Conservation (phyloP, 148 eudicot species). For the Arctostaphylos glauca region DNA sequence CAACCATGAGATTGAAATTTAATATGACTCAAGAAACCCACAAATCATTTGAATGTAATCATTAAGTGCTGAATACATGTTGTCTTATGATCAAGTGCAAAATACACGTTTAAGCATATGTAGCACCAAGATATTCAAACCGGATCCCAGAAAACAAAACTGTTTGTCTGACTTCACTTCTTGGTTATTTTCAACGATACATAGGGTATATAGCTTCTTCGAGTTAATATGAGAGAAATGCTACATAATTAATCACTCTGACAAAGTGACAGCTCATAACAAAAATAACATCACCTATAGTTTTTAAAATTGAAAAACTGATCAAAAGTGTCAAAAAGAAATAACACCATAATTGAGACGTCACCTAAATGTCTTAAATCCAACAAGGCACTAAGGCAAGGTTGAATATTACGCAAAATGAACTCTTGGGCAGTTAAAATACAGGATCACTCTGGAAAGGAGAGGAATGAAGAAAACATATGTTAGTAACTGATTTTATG, state of each 20-base stretch:
- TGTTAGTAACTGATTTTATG: background rate
- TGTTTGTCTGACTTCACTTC: background rate
- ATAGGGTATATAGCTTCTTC: background rate
- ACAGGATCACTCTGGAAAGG: slow-evolving; percentile 1
- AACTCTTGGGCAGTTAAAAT: background rate
- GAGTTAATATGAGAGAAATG: background rate
- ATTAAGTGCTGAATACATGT: background rate
- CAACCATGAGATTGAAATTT: slow-evolving; percentile 8
- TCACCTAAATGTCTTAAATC: background rate
- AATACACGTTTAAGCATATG: background rate
- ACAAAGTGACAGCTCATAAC: background rate
- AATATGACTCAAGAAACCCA: background rate
- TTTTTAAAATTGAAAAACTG: background rate
- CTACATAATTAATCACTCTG: background rate
- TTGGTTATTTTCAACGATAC: background rate
- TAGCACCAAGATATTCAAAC: background rate
- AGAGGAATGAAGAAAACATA: too few relatives aligned
- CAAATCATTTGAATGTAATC: background rate
- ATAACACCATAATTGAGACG: too few relatives aligned
- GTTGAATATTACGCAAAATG: background rate
- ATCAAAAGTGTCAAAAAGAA: background rate
- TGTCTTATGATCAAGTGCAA: background rate
- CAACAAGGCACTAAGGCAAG: background rate
- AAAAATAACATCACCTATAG: background rate
- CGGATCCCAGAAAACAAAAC: background rate